Evolutionary conservation across 2,329 filamentous ascomycete genomes (phyloP).

Genomic region (Parastagonospora avenae): DNA sequence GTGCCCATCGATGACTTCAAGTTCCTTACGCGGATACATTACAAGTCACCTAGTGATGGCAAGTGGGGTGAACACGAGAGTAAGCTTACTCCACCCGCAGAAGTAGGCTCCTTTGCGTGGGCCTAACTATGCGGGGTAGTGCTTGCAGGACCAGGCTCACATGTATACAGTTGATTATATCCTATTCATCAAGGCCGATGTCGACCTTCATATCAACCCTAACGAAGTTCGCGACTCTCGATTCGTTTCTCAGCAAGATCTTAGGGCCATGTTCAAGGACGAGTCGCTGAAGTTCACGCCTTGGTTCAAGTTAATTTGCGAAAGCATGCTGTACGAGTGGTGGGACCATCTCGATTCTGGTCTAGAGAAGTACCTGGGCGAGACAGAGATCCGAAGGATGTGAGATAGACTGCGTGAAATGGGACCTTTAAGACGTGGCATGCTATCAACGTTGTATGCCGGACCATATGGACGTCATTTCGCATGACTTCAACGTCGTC

Average conservation of each 20-base stretch:
- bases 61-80: constrained; percentile 99
- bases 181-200: constrained; percentile 88
- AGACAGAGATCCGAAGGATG: constrained; percentile 90
- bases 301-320: constrained; percentile 99
- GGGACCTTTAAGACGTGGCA: background rate
- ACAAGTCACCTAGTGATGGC: constrained; percentile 94
- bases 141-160: constrained; percentile 22
- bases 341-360: constrained; percentile 84
- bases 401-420: constrained; percentile 20
- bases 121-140: background rate
- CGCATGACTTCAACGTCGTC: too few species aligned
- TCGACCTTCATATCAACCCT: constrained; percentile 78
- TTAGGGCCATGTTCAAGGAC: constrained; percentile 86
- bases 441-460: background rate
- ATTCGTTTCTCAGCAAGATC: constrained; percentile 81
- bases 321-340: constrained; percentile 98
- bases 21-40: constrained; percentile 96
- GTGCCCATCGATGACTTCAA: constrained; percentile 90
- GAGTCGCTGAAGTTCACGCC: constrained; percentile 85
- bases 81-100: constrained; percentile 54
- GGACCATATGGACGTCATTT: background rate
- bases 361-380: constrained; percentile 83
- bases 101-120: background rate
- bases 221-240: constrained; percentile 88
- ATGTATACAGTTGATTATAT: constrained; percentile 84